Evolutionary conservation across 352 stramenopile species (phyloP), one percentile per base, ranked within the genome.

Genomic region (Pythium rishiriense): DNA sequence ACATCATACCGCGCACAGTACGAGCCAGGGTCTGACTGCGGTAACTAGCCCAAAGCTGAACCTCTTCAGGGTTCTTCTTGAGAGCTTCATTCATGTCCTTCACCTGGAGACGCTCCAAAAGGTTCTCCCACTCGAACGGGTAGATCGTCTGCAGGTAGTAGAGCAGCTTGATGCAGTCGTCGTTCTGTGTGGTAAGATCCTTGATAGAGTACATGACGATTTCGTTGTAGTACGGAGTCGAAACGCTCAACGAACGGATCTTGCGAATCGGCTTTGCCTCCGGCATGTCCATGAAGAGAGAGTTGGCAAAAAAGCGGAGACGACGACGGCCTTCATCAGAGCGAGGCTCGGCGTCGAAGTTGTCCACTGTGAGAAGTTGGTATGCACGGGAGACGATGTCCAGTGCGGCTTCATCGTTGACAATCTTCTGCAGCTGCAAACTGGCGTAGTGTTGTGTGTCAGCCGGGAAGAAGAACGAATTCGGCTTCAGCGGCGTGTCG

Each of bases 161-260:
- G 60, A 99, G 70, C 17, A 98, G 91, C 37, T 97, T 99, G 49
- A 99, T 97, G 62, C 95, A 96, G 71, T 96, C 87, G 29, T 94
- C 87, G 46, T 96, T 96, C 58, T 93, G 79, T 0, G 79, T 68
- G 1, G 87, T 96, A 54, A 96, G 62, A 41, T 96, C 87, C 71
- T 96, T 93, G 62, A 96, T 85, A 66, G 87, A 96, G 73, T 94
- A 96, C 79, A 96, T 62, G 25, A 96, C 87, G 33, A 96, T 96
- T 88, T 96, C 87, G 57, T 81, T 94, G 75, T 94, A 96, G 72
- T 96, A 96, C 51, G 89, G 87, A 19, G 87, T 96, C n/a, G 87
- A 86, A 3, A 96, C 69, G 0, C 80, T 93, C n/a, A 96, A 65
- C 17, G 87, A 96, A 28, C 83, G 83, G 60, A 96, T 96, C 71